A percentile compares a stretch with the other conserved stretches of the same genome.
phyloP scores from a whole-genome alignment of 1,284 basidiomycete species.

The Bjerkandera adusta region DNA sequence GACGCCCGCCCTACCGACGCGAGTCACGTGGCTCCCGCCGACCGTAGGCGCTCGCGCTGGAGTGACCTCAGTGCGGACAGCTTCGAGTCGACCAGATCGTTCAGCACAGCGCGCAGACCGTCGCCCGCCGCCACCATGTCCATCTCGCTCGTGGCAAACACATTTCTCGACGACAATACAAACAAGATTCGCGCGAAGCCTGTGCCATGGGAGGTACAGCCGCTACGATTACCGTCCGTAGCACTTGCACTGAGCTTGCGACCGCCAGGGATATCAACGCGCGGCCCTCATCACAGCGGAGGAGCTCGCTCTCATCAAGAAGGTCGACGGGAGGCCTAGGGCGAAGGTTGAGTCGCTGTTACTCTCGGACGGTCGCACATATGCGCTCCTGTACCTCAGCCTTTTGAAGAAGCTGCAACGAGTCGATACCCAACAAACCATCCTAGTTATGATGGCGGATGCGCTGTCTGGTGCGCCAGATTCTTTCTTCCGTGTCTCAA shows the following conservation, averaged over 20 bases:
- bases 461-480: constrained; percentile 72
- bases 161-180: constrained; percentile 86
- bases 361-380: constrained; percentile 77
- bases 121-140: constrained; percentile 50
- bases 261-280: constrained; percentile 79
- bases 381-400: constrained; percentile 87
- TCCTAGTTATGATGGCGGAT: constrained; percentile 90
- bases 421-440: constrained; percentile 92
- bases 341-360: constrained; percentile 74
- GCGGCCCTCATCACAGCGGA: constrained; percentile 88
- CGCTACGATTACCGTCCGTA: constrained; percentile 5
- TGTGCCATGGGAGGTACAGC: constrained; percentile 91
- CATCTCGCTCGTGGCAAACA: constrained; percentile 82
- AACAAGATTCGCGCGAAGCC: constrained; percentile 87
- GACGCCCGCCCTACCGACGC: constrained; percentile 4
- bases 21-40: constrained; percentile 11
- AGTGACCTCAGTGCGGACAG: constrained; percentile 7
- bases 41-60: constrained; percentile 4
- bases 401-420: constrained; percentile 92
- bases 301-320: constrained; percentile 90
- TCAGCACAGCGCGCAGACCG: constrained; percentile 6
- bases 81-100: constrained; percentile 1
- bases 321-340: constrained; percentile 79
- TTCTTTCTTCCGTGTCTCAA: background rate
- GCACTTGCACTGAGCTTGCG: constrained; percentile 6